Percentiles rank a stretch among this genome's conserved stretches.
phyloP scores from a whole-genome alignment of 176 grass and related monocot genomes.

The Pharus latifolius region DNA sequence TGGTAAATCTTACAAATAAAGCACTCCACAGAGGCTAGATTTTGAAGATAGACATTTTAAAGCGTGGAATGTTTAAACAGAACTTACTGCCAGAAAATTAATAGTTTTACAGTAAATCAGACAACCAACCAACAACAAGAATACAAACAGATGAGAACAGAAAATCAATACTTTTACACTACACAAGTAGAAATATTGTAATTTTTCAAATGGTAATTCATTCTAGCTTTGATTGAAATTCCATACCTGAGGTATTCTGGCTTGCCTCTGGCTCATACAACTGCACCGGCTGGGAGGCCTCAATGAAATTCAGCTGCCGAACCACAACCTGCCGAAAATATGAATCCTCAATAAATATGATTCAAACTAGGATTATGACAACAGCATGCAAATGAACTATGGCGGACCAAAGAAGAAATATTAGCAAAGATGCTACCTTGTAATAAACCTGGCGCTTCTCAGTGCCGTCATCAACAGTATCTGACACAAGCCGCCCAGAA shows the following conservation, averaged over 20 bases:
- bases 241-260: slow-evolving; percentile 44
- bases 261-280: slow-evolving; percentile 48
- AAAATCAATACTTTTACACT: neutral
- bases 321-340: slow-evolving; percentile 58
- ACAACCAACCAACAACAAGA: neutral
- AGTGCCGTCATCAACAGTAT: slow-evolving; percentile 56
- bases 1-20: no score
- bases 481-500: slow-evolving; percentile 76
- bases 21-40: neutral
- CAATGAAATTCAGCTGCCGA: slow-evolving; percentile 77
- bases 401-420: neutral
- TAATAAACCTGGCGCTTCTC: slow-evolving; percentile 58
- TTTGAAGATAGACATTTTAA: neutral
- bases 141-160: neutral
- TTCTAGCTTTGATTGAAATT: neutral
- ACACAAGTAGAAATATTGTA: neutral
- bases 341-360: neutral
- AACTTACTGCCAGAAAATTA: no score
- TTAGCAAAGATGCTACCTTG: slow-evolving; percentile 48
- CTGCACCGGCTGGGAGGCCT: slow-evolving; percentile 40
- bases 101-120: neutral
- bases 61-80: neutral
- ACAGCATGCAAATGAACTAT: neutral
- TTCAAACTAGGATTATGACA: neutral
- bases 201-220: no score